Base-by-base conservation (phyloP, 768 basidiomycete species). In the Mycena vulgaris region DNA sequence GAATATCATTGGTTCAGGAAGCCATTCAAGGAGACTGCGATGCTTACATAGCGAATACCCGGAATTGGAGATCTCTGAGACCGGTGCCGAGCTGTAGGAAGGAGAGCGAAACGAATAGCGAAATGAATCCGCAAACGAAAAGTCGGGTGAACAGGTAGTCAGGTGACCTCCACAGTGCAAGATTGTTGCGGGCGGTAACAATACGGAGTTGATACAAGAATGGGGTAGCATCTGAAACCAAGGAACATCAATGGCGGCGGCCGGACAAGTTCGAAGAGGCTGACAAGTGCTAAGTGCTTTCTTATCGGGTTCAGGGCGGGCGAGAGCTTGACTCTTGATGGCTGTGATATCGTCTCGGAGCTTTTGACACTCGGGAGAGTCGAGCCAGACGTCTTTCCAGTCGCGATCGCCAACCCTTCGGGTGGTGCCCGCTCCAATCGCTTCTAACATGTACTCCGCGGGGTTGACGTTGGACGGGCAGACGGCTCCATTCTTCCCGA, bases 331-430 rank as follows among this genome's bases (percentile, higher is more conserved):
- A 16, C 73, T 69, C 74, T 89, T 89, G 75, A 90, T 87, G 4
- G 71, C 73, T 10, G 77, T 73, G 33, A 90, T 89, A 66, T 90
- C 86, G 30, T 73, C 74, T 27, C 78, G 81, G 33, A 85, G 83
- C 28, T 71, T 74, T 51, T 79, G 66, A 63, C 75, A 86, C 80
- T 96, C 92, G 0, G 89, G 83, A 6, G 92, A 95, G 40, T 92
- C 89, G 21, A 88, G 80, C 96, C 96, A 97, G 56, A 95, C 84
- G 70, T 94, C 90, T 63, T 90, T 90, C 96, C 96, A 97, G 75
- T 97, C 95, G 35, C 90, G 89, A 63, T 92, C 87, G 1, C 93
- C 93, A 40, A 95, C 86, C 55, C 90, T 86, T 0, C 92, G 87
- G 14, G 91, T 85, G 51, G 93, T 86, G 57, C 94, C 94, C 63